phyloP scores from a whole-genome alignment of 108 stramenopile species.

The Schizochytrium sp. region DNA sequence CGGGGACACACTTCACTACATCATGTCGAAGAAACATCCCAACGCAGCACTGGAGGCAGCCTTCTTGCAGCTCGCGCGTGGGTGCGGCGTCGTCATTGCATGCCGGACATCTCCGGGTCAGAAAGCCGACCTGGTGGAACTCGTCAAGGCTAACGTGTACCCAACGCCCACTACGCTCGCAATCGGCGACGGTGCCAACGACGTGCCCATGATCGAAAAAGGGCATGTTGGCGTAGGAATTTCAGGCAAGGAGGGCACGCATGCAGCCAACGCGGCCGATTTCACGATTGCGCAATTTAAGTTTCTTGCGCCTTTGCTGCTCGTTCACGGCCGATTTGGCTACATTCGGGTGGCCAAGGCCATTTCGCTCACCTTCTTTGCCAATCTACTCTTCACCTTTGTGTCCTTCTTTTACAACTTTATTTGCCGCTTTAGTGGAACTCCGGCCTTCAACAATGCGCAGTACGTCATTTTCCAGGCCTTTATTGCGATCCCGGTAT shows the following conservation, averaged over 20 bases:
- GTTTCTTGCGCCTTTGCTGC: constrained; percentile 35
- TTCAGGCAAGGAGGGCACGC: constrained; percentile 84
- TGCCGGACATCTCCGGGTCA: constrained; percentile 86
- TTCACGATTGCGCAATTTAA: constrained; percentile 52
- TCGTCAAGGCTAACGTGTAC: constrained; percentile 68
- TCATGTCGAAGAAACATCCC: constrained; percentile 28
- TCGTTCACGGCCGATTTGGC: constrained; percentile 46
- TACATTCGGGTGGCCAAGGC: not conserved
- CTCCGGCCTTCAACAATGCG: constrained; percentile 29
- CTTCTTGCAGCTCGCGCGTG: constrained; percentile 70
- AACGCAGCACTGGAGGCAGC: constrained; percentile 53
- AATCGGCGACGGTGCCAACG: constrained; percentile 97
- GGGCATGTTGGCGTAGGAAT: constrained; percentile 90
- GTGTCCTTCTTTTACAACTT: constrained; percentile 46
- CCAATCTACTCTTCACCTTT: constrained; percentile 55
- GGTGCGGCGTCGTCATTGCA: constrained; percentile 80
- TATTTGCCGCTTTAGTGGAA: constrained; percentile 42
- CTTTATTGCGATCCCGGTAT: constrained; percentile 45
- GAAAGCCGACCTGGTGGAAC: constrained; percentile 75
- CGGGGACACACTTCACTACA: constrained; percentile 55
- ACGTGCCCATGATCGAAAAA: constrained; percentile 93
- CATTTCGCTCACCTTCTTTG: constrained; percentile 51
- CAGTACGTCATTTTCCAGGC: constrained; percentile 48
- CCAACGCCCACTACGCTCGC: constrained; percentile 82
- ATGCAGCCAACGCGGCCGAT: constrained; percentile 77